phyloP scores from a whole-genome alignment of 345 rosid species.

The Orychophragmus violaceus region DNA sequence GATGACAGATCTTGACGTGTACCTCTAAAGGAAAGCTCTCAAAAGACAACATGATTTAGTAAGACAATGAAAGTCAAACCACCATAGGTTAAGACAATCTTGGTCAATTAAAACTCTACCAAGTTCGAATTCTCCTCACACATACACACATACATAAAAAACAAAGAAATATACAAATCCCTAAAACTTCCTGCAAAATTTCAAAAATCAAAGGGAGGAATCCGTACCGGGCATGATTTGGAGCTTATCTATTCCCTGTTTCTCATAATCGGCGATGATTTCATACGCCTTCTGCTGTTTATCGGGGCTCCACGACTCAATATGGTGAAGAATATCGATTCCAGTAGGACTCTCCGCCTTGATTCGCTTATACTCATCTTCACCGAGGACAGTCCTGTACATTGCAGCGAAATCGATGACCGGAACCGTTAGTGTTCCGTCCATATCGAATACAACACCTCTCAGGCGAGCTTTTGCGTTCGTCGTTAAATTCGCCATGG shows the following conservation, averaged over 20 bases:
- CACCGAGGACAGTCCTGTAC: slow-evolving; percentile 83
- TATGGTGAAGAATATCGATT: slow-evolving; percentile 72
- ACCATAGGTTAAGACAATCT: neutral
- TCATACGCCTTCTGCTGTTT: slow-evolving; percentile 54
- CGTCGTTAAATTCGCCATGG: slow-evolving; percentile 15
- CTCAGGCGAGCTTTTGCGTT: slow-evolving; percentile 44
- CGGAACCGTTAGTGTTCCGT: slow-evolving; percentile 90
- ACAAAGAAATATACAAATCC: neutral
- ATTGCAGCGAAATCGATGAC: slow-evolving; percentile 84
- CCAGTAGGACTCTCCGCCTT: slow-evolving; percentile 68
- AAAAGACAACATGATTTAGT: neutral
- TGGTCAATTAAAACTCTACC: neutral
- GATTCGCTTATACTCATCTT: slow-evolving; percentile 58
- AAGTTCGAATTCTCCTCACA: neutral
- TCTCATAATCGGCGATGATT: slow-evolving; percentile 64
- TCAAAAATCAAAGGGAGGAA: neutral
- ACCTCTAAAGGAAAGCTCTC: neutral
- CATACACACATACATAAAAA: neutral
- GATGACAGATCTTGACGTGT: neutral
- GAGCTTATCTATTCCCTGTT: slow-evolving; percentile 68
- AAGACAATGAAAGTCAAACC: neutral
- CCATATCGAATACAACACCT: slow-evolving; percentile 79
- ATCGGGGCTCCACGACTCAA: slow-evolving; percentile 65
- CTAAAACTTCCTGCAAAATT: neutral
- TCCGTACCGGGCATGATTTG: slow-evolving; percentile 87